These are phyloP conservation scores for Aspergillus chevalieri DNA, from an alignment of 2,329 filamentous ascomycete genomes.

Conservation along the genomic window DNA sequence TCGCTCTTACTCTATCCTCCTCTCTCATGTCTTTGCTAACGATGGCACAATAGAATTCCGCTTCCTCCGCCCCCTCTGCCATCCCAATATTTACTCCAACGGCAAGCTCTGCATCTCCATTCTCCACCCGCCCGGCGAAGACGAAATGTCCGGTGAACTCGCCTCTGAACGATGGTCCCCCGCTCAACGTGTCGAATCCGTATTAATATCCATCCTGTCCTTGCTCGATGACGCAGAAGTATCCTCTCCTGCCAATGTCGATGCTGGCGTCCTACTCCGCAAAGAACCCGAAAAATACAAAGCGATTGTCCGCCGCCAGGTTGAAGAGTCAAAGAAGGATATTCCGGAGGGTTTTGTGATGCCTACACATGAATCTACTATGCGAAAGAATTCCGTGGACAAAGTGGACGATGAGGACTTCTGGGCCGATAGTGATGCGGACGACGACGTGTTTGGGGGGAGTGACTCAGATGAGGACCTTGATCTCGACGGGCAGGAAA, in stretches of 20 bases:
- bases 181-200: slow-evolving; percentile 87
- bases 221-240: slow-evolving; percentile 92
- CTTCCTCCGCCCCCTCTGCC: slow-evolving; percentile 72
- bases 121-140: slow-evolving; percentile 84
- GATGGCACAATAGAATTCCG: slow-evolving; percentile 59
- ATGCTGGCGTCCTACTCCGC: slow-evolving; percentile 79
- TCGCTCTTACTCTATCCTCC: not conserved
- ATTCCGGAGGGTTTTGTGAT: slow-evolving; percentile 75
- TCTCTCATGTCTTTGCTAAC: not conserved
- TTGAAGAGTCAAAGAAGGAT: slow-evolving; percentile 68
- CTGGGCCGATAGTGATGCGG: slow-evolving; percentile 66
- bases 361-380: slow-evolving; percentile 65
- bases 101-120: slow-evolving; percentile 95
- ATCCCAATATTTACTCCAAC: slow-evolving; percentile 90
- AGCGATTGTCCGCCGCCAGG: slow-evolving; percentile 59
- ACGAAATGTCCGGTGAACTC: slow-evolving; percentile 82
- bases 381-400: slow-evolving; percentile 52
- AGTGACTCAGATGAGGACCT: slow-evolving; percentile 56
- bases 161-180: slow-evolving; percentile 93
- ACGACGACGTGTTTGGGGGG: slow-evolving; percentile 71
- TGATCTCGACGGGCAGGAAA: slow-evolving; percentile 39
- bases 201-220: slow-evolving; percentile 84
- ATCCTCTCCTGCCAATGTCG: slow-evolving; percentile 88
- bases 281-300: slow-evolving; percentile 67
- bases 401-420: slow-evolving; percentile 67